These are phyloP conservation scores for Aspergillus carlsbadensis DNA, from an alignment of 495 filamentous ascomycete species.

Conservation along the genomic window DNA sequence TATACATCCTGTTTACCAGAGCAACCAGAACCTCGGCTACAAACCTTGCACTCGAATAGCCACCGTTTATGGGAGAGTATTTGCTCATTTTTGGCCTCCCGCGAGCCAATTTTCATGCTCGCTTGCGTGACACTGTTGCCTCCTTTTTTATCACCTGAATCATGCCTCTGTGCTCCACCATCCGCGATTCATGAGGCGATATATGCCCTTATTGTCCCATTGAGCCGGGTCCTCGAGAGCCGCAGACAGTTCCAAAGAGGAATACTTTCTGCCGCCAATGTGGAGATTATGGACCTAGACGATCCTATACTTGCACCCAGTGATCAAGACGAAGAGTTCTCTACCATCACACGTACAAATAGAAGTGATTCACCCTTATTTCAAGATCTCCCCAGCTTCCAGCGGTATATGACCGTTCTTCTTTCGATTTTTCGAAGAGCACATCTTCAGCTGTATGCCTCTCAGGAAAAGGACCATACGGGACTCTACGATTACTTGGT, in stretches of 20 bases:
- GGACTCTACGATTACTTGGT: constrained; percentile 58
- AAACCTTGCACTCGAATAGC: constrained; percentile 32
- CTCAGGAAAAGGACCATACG: constrained; percentile 35
- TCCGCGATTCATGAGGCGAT: constrained; percentile 23
- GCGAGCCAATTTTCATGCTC: constrained; percentile 29
- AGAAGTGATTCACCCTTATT: constrained; percentile 29
- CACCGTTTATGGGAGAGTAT: constrained; percentile 34
- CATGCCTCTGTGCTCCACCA: constrained; percentile 16
- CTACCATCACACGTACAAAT: constrained; percentile 31
- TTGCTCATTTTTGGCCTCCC: constrained; percentile 32
- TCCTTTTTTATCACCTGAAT: constrained; percentile 28
- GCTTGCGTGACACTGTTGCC: constrained; percentile 36
- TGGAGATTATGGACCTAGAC: constrained; percentile 78
- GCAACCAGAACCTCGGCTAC: constrained; percentile 23
- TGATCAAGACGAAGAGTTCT: constrained; percentile 34
- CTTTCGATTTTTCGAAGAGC: constrained; percentile 30
- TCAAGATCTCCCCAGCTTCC: constrained; percentile 32
- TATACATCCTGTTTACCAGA: constrained; percentile 38
- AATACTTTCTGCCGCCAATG: constrained; percentile 18
- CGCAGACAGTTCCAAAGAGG: constrained; percentile 30
- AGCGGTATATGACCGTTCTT: constrained; percentile 38
- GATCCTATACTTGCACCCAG: constrained; percentile 60
- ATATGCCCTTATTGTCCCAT: constrained; percentile 26
- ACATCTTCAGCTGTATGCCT: constrained; percentile 30
- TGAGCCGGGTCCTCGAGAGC: constrained; percentile 44